Base-by-base conservation (phyloP, 78 protist genomes). In the Dictyostelium intermedium region DNA sequence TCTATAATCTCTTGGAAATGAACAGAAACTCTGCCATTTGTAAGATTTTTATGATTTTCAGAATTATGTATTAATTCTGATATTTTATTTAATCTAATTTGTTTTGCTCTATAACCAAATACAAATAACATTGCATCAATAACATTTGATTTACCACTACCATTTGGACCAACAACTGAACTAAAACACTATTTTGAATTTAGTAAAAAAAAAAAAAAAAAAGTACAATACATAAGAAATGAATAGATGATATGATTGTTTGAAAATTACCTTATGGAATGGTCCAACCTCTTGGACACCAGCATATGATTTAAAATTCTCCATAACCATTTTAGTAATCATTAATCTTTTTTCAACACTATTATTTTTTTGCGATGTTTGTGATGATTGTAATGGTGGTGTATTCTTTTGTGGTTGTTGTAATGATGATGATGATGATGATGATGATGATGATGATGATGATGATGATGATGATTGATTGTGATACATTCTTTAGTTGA, bases 111-210 rank as follows among this genome's bases (percentile, higher is more conserved):
- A 76, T 85, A 95, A 34, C 99, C 99, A 84, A 99, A 99, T 41
- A 99, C 99, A 84, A 99, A 99, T 34, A 98, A 97, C 95, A 99
- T 83, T 13, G 99, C 98, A 81, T 99, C 99, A 61, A 99, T 98
- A 20, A 99, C 99, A 85, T 99, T 99, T 34, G 99, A 97, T 87
- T 99, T 99, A 66, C 99, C 99, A 18, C 98, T 91, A 60, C 99
- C 99, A 79, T 99, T 99, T 30, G 99, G 99, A 0, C 99, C 99
- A 7, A 99, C 98, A 20, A 99, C 97, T 3, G 99, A 47, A 4
- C 99, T 92, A 83, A 99, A 99, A 66, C 92, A 45, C 97, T 97
- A 92, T 50, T 13, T 50, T 16, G 11, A 16, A 3, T 50, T 56
- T 18, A 56, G 5, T 14, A 56, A 56, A 23, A 25, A 34, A 9